Conservation (phyloP, 495 filamentous ascomycete genomes). For the Talaromyces stipitatus region DNA sequence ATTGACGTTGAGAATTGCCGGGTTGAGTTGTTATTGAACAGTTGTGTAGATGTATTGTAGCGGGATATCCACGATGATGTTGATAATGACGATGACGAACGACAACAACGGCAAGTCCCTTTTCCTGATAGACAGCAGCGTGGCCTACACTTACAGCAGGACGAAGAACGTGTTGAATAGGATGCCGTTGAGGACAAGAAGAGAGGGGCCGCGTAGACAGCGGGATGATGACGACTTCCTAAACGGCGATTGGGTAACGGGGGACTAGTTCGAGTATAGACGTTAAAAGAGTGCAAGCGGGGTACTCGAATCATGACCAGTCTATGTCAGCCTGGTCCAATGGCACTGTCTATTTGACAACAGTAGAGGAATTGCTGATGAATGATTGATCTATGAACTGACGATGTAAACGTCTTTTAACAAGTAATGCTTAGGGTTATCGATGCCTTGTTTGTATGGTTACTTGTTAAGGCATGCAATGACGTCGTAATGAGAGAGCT, state of each 20-base stretch:
- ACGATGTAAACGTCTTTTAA: background rate
- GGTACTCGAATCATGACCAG: conserved; percentile 1
- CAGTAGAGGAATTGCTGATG: background rate
- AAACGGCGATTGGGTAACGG: background rate
- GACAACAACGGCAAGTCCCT: background rate
- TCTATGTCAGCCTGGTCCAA: background rate
- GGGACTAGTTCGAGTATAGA: background rate
- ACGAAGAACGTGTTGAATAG: background rate
- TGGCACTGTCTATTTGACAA: background rate
- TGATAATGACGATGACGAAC: background rate
- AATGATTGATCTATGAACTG: background rate
- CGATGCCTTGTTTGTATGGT: background rate
- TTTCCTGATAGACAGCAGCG: background rate
- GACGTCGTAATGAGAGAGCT: background rate
- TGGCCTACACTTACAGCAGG: conserved; percentile 2
- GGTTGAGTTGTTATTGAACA: background rate
- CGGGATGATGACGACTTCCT: background rate
- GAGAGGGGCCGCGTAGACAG: background rate
- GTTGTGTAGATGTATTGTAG: background rate
- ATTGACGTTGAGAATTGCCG: conserved; percentile 6
- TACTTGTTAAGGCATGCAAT: background rate
- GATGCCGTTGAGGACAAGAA: background rate
- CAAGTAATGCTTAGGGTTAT: no score
- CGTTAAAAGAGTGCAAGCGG: background rate
- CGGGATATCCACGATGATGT: no score